Evolutionary conservation across 1,139 yeast genomes (phyloP).

Genomic region (Saccharomyces hybrid): DNA sequence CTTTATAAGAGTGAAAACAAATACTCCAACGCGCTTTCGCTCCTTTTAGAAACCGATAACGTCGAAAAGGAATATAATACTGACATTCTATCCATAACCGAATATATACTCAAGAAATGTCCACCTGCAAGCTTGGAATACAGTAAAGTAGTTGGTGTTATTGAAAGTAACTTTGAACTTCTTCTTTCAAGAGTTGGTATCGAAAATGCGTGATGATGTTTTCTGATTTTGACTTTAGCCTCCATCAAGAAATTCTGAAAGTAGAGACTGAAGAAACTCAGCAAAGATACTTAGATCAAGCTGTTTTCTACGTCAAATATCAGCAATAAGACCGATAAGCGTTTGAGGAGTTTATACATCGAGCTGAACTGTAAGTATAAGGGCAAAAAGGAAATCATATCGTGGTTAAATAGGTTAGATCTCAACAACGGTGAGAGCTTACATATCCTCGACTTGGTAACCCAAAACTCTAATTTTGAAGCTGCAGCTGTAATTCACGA

Average conservation of each 20-base stretch:
- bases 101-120: neutral
- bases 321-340: conserved; percentile 2
- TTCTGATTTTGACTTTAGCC: conserved; percentile 13
- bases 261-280: conserved; percentile 8
- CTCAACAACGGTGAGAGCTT: conserved; percentile 12
- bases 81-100: neutral
- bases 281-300: conserved; percentile 16
- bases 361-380: conserved; percentile 14
- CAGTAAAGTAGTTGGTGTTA: conserved; percentile 3
- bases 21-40: conserved; percentile 39
- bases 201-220: conserved; percentile 10
- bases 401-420: conserved; percentile 16
- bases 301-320: conserved; percentile 8
- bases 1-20: conserved; percentile 48
- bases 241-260: conserved; percentile 15
- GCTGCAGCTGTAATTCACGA: conserved; percentile 17
- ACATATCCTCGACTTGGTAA: conserved; percentile 8
- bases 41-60: neutral
- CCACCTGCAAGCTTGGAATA: conserved; percentile 5
- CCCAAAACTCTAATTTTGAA: conserved; percentile 10
- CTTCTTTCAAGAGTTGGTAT: conserved; percentile 8
- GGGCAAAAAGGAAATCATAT: conserved; percentile 6
- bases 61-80: neutral
- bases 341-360: conserved; percentile 14
- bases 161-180: conserved; percentile 10